These are phyloP conservation scores for Podospora australis DNA, from an alignment of 495 filamentous ascomycete species.

Conservation along the genomic window DNA sequence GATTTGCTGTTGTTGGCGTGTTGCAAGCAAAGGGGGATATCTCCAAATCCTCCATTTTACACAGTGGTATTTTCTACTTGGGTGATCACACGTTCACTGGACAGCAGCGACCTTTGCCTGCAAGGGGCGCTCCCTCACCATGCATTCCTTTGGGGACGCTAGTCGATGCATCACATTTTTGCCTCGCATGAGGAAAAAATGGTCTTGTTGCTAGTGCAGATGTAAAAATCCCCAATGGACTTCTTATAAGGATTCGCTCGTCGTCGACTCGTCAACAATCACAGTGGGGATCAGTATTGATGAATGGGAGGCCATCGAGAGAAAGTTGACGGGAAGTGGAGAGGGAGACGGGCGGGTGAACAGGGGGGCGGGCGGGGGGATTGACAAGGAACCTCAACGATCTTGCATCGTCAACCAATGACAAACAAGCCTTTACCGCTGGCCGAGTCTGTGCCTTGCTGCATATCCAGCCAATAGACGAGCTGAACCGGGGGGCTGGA, in stretches of 20 bases:
- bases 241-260: too few relatives aligned
- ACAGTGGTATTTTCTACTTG: neutral
- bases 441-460: slow-evolving; percentile 9
- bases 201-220: too few relatives aligned
- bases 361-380: slow-evolving; percentile 13
- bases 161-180: too few relatives aligned
- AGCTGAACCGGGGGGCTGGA: slow-evolving; percentile 5
- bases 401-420: slow-evolving; percentile 29
- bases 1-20: neutral
- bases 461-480: slow-evolving; percentile 20
- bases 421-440: slow-evolving; percentile 19
- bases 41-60: neutral
- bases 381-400: slow-evolving; percentile 2
- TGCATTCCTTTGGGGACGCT: too few relatives aligned
- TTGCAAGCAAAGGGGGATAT: neutral
- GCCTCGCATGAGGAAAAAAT: too few relatives aligned
- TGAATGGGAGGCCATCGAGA: neutral
- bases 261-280: too few relatives aligned
- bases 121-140: too few relatives aligned
- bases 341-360: too few relatives aligned
- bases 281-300: neutral
- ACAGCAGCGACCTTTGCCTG: too few relatives aligned
- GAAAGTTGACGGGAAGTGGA: slow-evolving; percentile 9
- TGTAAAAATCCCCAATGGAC: too few relatives aligned
- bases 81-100: too few relatives aligned